A percentile compares a stretch with the other conserved stretches of the same genome.
Evolutionary conservation across 2,329 filamentous ascomycete species (phyloP).

Genomic region (Cladosporium sp.): DNA sequence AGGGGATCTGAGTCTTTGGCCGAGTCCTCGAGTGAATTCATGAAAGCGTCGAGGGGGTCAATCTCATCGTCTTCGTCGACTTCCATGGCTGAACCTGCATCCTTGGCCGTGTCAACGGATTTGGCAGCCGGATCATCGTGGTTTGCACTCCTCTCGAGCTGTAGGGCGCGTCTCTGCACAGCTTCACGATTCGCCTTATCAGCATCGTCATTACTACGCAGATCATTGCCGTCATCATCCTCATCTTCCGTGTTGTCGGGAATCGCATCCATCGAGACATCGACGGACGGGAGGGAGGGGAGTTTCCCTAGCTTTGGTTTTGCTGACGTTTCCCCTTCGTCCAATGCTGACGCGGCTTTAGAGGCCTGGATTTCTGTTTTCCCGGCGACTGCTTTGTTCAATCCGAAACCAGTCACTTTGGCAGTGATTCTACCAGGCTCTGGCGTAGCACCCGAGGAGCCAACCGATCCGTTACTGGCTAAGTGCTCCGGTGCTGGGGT

Average conservation of each 20-base stretch:
- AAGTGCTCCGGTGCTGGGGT: conserved; percentile 26
- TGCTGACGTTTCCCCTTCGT: conserved; percentile 78
- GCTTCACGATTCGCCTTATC: conserved; percentile 80
- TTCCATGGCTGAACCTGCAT: conserved; percentile 25
- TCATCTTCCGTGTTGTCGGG: conserved; percentile 47
- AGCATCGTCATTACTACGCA: conserved; percentile 78
- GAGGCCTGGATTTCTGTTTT: conserved; percentile 52
- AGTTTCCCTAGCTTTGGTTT: conserved; percentile 81
- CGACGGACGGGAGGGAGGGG: conserved; percentile 63
- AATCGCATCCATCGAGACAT: conserved; percentile 34
- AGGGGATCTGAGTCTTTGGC: conserved; percentile 28
- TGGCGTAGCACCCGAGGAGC: conserved; percentile 27
- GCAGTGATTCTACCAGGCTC: conserved; percentile 36
- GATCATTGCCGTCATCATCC: conserved; percentile 59
- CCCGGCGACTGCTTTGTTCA: conserved; percentile 62
- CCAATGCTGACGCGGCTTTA: conserved; percentile 68
- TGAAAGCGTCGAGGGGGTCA: conserved; percentile 95
- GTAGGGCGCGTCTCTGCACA: conserved; percentile 63
- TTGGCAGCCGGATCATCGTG: background rate
- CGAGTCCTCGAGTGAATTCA: conserved; percentile 62
- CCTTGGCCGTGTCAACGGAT: conserved; percentile 1
- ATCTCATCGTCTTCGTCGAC: conserved; percentile 61
- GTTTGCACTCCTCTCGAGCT: conserved; percentile 34
- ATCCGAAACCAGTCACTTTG: conserved; percentile 78
- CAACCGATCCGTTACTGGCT: conserved; percentile 10